Percentiles rank a stretch among this genome's conserved stretches.
phyloP scores from a whole-genome alignment of 164 flowering plant genomes.

The Annona cherimola region DNA sequence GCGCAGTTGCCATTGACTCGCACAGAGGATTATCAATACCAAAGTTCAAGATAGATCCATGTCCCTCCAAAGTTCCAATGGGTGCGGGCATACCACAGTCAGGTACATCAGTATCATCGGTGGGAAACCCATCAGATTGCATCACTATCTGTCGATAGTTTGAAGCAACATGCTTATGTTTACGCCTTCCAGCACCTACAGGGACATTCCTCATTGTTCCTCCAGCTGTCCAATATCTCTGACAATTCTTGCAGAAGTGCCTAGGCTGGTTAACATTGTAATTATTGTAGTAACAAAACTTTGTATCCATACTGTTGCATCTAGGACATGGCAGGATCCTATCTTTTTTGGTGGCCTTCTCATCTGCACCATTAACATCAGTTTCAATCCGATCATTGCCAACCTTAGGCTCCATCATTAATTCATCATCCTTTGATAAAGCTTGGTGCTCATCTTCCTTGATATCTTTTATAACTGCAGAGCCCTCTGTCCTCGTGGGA shows the following conservation, averaged over 20 bases:
- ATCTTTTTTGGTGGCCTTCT: constrained; percentile 18
- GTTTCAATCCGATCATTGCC: constrained; percentile 27
- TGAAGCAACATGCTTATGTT: constrained; percentile 16
- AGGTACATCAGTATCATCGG: constrained; percentile 13
- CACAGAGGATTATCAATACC: constrained; percentile 40
- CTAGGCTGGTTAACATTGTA: constrained; percentile 23
- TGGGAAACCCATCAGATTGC: constrained; percentile 29
- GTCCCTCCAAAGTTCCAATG: constrained; percentile 19
- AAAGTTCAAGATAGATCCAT: constrained; percentile 33
- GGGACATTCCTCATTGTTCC: constrained; percentile 25
- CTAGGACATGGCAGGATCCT: constrained; percentile 21
- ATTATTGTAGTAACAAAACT: constrained; percentile 21
- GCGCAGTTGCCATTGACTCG: constrained; percentile 37
- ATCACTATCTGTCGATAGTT: constrained; percentile 18
- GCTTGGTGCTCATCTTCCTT: constrained; percentile 17
- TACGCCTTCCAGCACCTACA: constrained; percentile 20
- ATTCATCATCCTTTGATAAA: constrained; percentile 6
- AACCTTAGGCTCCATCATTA: constrained; percentile 5
- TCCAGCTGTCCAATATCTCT: constrained; percentile 23
- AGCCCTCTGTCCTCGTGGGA: constrained; percentile 5
- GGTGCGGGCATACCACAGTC: constrained; percentile 19
- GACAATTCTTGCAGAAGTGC: constrained; percentile 24
- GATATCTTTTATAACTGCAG: constrained; percentile 7
- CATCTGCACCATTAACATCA: constrained; percentile 9
- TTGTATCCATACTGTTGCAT: constrained; percentile 19